Base-by-base conservation (phyloP, 768 basidiomycete species). In the Boletus subcaerulescens region DNA sequence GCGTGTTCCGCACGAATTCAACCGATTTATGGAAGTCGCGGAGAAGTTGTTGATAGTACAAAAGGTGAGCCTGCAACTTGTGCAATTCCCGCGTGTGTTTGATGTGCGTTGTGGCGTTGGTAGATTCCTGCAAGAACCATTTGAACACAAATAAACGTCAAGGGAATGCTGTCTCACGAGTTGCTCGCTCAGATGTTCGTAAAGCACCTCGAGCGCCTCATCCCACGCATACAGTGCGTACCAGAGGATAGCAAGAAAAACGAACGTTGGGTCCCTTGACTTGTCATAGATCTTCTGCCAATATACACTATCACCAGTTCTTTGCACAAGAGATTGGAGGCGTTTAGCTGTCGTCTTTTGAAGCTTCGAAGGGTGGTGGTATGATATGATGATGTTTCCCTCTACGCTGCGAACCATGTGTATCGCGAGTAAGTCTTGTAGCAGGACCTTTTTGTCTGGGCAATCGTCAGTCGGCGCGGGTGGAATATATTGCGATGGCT, bases 221-320 rank as follows among this genome's bases (percentile, higher is more conserved):
- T 85, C 84, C 82, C 84, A 85, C 0, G 82, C 76, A 60, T 85
- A 85, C 26, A 84, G 60, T 1, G 81, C 77, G 52, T 83, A 82
- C 84, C 83, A 85, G 22, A 85, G 64, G 8, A 79, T 66, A 44
- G 77, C 71, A 22, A 73, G 65, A 18, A 72, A 66, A 11, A 73
- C 48, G 18, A 73, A 65, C 0, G 71, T 73, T 2, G 71, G 69
- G 45, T 75, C 73, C 43, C 47, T 62, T 0, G 71, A 66, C 48
- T 60, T 61, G 0, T 13, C 38, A 14, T 73, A 73, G 39, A 74
- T 59, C 35, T 74, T 70, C 5, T 55, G 58, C 73, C 73, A 75
- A 45, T 74, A 74, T 7, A 74, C 70, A 35, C 73, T 73, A 31
- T 73, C 63, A 3, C 67, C 66, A 9, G 71, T 66, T 58, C 73